Evolutionary conservation across 208 protist genomes (phyloP).

Genomic region (Strigomonas culicis): DNA sequence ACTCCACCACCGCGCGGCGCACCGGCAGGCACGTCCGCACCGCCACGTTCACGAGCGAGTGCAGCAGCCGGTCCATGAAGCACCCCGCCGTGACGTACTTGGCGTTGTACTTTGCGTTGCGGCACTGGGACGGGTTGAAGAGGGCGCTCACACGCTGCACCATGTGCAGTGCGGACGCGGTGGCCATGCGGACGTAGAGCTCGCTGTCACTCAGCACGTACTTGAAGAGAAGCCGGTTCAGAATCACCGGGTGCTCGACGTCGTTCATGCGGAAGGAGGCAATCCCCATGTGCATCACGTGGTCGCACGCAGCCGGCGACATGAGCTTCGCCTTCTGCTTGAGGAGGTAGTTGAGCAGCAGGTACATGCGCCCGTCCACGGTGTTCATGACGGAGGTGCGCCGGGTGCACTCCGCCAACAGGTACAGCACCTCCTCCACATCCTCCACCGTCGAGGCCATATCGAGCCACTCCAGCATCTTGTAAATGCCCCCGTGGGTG

Average conservation of each 20-base stretch:
- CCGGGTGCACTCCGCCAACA: slow-evolving; percentile 43
- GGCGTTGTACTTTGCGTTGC: slow-evolving; percentile 67
- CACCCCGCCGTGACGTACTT: slow-evolving; percentile 46
- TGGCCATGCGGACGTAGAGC: slow-evolving; percentile 45
- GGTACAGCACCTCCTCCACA: slow-evolving; percentile 38
- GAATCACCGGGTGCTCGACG: slow-evolving; percentile 54
- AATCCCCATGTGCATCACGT: slow-evolving; percentile 49
- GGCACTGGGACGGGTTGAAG: slow-evolving; percentile 52
- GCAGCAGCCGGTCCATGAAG: slow-evolving; percentile 72
- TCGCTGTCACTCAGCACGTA: slow-evolving; percentile 55
- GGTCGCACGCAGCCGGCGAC: slow-evolving; percentile 42
- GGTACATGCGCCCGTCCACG: slow-evolving; percentile 57
- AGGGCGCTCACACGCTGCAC: slow-evolving; percentile 39
- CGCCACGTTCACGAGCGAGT: slow-evolving; percentile 41
- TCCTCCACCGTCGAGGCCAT: slow-evolving; percentile 33
- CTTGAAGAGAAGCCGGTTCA: slow-evolving; percentile 82
- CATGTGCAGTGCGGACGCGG: slow-evolving; percentile 39
- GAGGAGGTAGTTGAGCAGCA: slow-evolving; percentile 61
- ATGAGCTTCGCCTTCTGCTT: slow-evolving; percentile 48
- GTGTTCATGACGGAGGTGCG: slow-evolving; percentile 36
- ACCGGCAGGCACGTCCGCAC: slow-evolving; percentile 33
- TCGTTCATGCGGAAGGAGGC: slow-evolving; percentile 43
- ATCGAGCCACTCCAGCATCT: slow-evolving; percentile 72
- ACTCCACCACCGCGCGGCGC: slow-evolving; percentile 35
- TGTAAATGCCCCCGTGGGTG: slow-evolving; percentile 46